Evolutionary conservation across 352 stramenopile species (phyloP).

Genomic region (Phytophthora foliorum): DNA sequence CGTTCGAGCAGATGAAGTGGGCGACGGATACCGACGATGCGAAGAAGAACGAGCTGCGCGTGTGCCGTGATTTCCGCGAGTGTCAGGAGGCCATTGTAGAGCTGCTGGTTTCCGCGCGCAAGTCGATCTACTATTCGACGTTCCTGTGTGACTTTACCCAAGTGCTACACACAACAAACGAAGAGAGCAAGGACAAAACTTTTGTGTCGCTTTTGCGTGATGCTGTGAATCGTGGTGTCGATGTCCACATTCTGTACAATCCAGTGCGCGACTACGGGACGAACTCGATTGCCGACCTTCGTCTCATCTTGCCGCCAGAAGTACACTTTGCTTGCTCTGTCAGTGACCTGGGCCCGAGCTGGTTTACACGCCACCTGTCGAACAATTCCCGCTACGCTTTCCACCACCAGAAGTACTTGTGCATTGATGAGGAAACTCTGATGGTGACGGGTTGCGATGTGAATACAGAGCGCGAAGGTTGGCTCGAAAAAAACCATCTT

Average conservation of each 20-base stretch:
- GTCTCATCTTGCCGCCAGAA: slow-evolving; percentile 52
- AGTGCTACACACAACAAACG: slow-evolving; percentile 42
- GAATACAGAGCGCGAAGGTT: slow-evolving; percentile 76
- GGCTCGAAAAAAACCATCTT: slow-evolving; percentile 71
- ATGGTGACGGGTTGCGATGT: slow-evolving; percentile 87
- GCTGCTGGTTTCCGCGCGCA: slow-evolving; percentile 60
- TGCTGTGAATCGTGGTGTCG: slow-evolving; percentile 67
- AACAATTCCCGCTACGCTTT: slow-evolving; percentile 89
- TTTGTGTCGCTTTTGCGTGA: slow-evolving; percentile 70
- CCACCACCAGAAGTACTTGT: slow-evolving; percentile 88
- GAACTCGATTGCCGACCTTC: slow-evolving; percentile 56
- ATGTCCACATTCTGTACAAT: slow-evolving; percentile 82
- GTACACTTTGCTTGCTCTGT: slow-evolving; percentile 69
- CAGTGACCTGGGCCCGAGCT: slow-evolving; percentile 70
- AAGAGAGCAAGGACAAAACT: slow-evolving; percentile 50
- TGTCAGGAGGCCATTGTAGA: slow-evolving; percentile 72
- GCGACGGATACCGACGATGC: slow-evolving; percentile 38
- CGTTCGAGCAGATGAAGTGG: slow-evolving; percentile 74
- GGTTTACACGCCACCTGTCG: slow-evolving; percentile 58
- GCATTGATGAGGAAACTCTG: slow-evolving; percentile 62
- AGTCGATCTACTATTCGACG: slow-evolving; percentile 83
- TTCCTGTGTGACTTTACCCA: slow-evolving; percentile 86
- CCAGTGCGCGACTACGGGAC: slow-evolving; percentile 81
- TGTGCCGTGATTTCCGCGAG: slow-evolving; percentile 68
- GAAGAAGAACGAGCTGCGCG: slow-evolving; percentile 36